Conservation (phyloP, 73 alveolate species). For the Durusdinium trenchii region DNA sequence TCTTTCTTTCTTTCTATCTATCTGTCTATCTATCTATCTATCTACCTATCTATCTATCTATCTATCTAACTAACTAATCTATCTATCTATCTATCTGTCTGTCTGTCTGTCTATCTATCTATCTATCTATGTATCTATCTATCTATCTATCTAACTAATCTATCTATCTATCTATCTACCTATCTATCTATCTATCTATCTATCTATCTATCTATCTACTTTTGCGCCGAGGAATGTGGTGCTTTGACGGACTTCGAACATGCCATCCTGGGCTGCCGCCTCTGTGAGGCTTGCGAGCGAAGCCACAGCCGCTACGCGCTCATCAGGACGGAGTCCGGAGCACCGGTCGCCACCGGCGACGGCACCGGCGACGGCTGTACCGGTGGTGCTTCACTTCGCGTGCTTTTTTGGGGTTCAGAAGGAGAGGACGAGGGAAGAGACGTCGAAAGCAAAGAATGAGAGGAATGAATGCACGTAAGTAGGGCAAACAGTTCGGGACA, state of each 20-base stretch:
- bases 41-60: too few species aligned
- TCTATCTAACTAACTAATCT: too few species aligned
- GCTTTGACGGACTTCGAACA: constrained; percentile 35
- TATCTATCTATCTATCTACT: background rate
- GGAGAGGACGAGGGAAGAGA: too few species aligned
- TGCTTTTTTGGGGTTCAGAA: background rate
- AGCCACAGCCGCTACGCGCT: constrained; percentile 22
- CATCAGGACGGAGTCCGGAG: constrained; percentile 6
- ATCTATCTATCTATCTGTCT: too few species aligned
- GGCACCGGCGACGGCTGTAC: background rate
- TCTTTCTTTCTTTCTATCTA: background rate
- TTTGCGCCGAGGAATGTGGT: constrained; percentile 1
- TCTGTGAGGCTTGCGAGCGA: constrained; percentile 46
- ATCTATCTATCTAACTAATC: background rate
- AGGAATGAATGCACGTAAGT: too few species aligned
- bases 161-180: background rate
- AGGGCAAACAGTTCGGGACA: background rate
- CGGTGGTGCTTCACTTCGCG: background rate
- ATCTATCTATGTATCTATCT: background rate
- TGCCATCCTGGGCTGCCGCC: constrained; percentile 63
- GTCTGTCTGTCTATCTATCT: too few species aligned
- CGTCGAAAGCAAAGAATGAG: too few species aligned
- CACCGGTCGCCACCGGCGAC: too few species aligned
- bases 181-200: background rate
- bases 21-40: too few species aligned